Evolutionary conservation across 805 yeast genomes (phyloP).

Genomic region (Pichia scutulata): DNA sequence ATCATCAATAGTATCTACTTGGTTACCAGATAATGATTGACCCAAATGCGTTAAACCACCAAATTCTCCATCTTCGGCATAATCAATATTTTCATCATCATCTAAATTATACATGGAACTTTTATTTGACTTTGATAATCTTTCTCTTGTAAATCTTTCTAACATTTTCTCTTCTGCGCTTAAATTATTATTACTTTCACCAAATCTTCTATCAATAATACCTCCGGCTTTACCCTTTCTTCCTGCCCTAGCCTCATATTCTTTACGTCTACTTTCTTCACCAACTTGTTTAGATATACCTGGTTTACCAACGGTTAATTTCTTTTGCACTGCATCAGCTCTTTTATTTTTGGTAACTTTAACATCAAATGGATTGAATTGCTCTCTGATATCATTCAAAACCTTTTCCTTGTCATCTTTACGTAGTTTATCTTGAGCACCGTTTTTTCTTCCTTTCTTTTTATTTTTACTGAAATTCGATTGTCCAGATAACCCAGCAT

Average conservation of each 20-base stretch:
- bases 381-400: slow-evolving; percentile 58
- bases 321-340: slow-evolving; percentile 36
- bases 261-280: slow-evolving; percentile 51
- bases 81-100: slow-evolving; percentile 39
- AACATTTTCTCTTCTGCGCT: slow-evolving; percentile 91
- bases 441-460: slow-evolving; percentile 39
- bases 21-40: slow-evolving; percentile 40
- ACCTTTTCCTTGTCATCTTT: slow-evolving; percentile 58
- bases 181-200: slow-evolving; percentile 66
- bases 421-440: slow-evolving; percentile 56
- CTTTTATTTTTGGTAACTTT: slow-evolving; percentile 62
- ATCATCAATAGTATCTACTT: slow-evolving; percentile 29
- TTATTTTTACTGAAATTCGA: slow-evolving; percentile 48
- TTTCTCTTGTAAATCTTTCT: slow-evolving; percentile 87
- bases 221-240: slow-evolving; percentile 70
- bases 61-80: slow-evolving; percentile 53
- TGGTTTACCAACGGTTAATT: slow-evolving; percentile 57
- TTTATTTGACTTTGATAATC: slow-evolving; percentile 54
- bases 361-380: slow-evolving; percentile 86
- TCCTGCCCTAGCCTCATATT: slow-evolving; percentile 58
- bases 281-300: slow-evolving; percentile 62
- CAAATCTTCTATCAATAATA: slow-evolving; percentile 80
- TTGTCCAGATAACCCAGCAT: slow-evolving; percentile 82
- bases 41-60: slow-evolving; percentile 76
- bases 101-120: slow-evolving; percentile 65